Evolutionary conservation across 2,329 filamentous ascomycete genomes (phyloP).

Genomic region (Hymenoscyphus salicellus): DNA sequence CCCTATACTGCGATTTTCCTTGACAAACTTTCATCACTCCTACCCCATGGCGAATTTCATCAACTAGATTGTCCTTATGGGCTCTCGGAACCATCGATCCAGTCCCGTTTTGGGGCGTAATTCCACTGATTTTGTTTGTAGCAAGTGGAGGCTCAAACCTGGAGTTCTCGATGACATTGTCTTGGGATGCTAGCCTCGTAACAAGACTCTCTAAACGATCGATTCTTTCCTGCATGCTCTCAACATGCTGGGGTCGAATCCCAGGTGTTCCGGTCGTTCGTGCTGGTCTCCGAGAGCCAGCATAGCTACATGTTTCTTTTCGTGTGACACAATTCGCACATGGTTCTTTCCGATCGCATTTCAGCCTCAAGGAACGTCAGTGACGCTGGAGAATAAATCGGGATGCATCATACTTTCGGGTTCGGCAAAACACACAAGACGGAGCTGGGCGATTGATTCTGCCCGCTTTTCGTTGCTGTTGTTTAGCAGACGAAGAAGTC

Average conservation of each 20-base stretch:
- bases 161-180: conserved; percentile 47
- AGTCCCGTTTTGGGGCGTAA: not conserved
- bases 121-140: not conserved
- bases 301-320: conserved; percentile 81
- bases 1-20: conserved; percentile 72
- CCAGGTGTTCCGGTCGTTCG: conserved; percentile 55
- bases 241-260: conserved; percentile 82
- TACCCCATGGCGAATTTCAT: conserved; percentile 67
- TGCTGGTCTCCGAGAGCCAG: conserved; percentile 54
- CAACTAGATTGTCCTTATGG: conserved; percentile 57
- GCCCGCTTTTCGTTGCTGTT: conserved; percentile 15
- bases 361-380: conserved; percentile 51
- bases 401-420: conserved; percentile 21
- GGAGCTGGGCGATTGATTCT: conserved; percentile 21
- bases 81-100: not conserved
- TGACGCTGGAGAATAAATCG: not conserved
- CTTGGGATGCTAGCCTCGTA: conserved; percentile 50
- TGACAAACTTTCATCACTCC: conserved; percentile 73
- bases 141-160: conserved; percentile 32
- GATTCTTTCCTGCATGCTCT: conserved; percentile 60
- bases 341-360: conserved; percentile 85
- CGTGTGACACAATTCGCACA: conserved; percentile 93
- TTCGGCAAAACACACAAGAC: conserved; percentile 25
- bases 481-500: conserved; percentile 1
- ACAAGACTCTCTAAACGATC: conserved; percentile 36